Base-by-base conservation (phyloP, 169 alveolate species). In the Plasmodium chabaudi region DNA sequence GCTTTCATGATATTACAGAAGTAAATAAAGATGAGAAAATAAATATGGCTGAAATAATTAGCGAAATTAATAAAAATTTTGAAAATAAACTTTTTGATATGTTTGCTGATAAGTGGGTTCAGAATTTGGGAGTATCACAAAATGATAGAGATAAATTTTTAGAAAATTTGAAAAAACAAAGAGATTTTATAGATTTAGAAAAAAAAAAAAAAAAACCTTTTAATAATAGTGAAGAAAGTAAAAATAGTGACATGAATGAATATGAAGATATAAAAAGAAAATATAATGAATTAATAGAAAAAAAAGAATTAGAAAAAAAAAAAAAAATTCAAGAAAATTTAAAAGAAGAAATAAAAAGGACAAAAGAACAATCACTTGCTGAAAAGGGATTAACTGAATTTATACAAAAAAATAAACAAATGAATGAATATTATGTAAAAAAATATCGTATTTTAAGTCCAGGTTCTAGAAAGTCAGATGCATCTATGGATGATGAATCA, bases 301-400 rank as follows among this genome's bases (percentile, higher is more conserved):
- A 9, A 49, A 75, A 63, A 34, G 72, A 75, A 21, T 34, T 19
- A 10, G n/a, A 39, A 34, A 47, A 47, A n/a, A 9, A 75, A 49
- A 75, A 63, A 39, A 27, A 65, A 15, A 9, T 44, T 5, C 39
- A 75, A 27, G 56, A 75, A 12, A 67, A 75, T 27, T 63, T 61
- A 9, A 75, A 61, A 55, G 88, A 75, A 34, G 88, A 75, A 23
- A 34, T 75, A n/a, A 75, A 75, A 51, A 75, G 34, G 60, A 15
- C n/a, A 10, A 75, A 47, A 17, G 69, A 75, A 39, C 7, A 63
- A 56, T 47, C 88, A 12, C 56, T 5, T 7, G 25, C 27, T 1
- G 88, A 75, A 42, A 63, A 10, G 44, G 73, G 51, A 17, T 39
- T 75, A 51, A 63, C 15, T 17, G 39, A 42, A 4, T 75, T 23